phyloP scores from a whole-genome alignment of 345 rosid species.

The Combretum micranthum region DNA sequence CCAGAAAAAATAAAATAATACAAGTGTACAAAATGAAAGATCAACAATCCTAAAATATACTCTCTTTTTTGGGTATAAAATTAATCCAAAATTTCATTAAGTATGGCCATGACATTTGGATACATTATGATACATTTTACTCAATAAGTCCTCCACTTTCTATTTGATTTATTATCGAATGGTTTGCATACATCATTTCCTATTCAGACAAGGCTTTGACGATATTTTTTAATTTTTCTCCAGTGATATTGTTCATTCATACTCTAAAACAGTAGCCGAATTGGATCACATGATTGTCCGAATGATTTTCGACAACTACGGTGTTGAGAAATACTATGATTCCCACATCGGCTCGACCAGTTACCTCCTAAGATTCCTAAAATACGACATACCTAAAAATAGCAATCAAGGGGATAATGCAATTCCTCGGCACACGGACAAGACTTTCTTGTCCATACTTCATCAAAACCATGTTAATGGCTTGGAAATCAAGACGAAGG shows the following conservation, averaged over 20 bases:
- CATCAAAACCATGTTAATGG: constrained; percentile 35
- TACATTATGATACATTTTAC: too few species aligned
- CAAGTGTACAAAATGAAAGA: too few species aligned
- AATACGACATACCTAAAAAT: constrained; percentile 18
- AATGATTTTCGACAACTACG: constrained; percentile 29
- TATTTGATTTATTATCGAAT: too few species aligned
- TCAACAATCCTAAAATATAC: too few species aligned
- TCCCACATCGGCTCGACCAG: constrained; percentile 16
- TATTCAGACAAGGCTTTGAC: neutral
- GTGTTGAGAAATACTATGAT: constrained; percentile 25
- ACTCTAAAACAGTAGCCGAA: constrained; percentile 15
- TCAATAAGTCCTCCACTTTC: too few species aligned
- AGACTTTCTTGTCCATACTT: constrained; percentile 29
- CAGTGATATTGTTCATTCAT: constrained; percentile 17
- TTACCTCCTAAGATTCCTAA: constrained; percentile 26
- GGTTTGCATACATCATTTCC: neutral
- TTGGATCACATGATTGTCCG: constrained; percentile 18
- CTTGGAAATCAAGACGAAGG: constrained; percentile 27
- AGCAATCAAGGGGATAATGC: constrained; percentile 15
- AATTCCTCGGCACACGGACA: constrained; percentile 26
- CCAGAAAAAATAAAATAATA: too few species aligned
- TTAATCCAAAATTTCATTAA: too few species aligned
- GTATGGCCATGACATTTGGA: too few species aligned
- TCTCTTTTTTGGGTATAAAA: too few species aligned
- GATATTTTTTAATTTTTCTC: too few species aligned